These are phyloP conservation scores for Eucalyptus camaldulensis DNA, from an alignment of 345 rosid species.

Conservation along the genomic window DNA sequence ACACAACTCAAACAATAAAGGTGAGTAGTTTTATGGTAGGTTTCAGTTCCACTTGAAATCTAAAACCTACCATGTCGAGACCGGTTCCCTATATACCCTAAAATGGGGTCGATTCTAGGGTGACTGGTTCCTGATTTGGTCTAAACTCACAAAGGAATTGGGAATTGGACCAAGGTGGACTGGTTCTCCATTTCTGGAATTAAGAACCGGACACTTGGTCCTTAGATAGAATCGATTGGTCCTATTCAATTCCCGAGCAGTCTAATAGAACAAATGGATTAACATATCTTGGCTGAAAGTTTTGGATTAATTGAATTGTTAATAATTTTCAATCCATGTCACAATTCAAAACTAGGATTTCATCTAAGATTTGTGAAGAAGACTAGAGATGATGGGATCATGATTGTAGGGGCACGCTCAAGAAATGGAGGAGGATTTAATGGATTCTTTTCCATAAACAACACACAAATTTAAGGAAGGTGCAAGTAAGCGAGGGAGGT, in stretches of 20 bases:
- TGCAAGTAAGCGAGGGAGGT: too few species aligned
- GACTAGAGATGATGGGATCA: not conserved
- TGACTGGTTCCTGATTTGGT: too few species aligned
- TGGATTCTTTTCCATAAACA: too few species aligned
- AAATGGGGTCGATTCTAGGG: not conserved
- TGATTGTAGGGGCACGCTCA: not conserved
- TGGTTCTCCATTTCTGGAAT: not conserved
- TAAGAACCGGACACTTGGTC: not conserved
- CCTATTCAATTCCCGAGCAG: accelerated
- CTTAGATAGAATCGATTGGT: too few species aligned
- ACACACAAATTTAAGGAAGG: too few species aligned
- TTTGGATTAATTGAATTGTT: too few species aligned
- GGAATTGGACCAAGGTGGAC: not conserved
- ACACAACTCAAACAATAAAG: not conserved
- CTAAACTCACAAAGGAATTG: accelerated
- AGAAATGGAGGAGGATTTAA: too few species aligned
- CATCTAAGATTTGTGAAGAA: not conserved
- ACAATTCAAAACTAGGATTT: not conserved
- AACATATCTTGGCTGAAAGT: not conserved
- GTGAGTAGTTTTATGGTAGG: not conserved
- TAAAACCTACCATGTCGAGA: not conserved
- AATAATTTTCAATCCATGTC: not conserved
- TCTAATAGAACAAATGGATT: too few species aligned
- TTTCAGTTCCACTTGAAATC: not conserved
- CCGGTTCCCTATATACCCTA: not conserved